phyloP scores from a whole-genome alignment of 78 protist genomes.

The Paulinella micropora region DNA sequence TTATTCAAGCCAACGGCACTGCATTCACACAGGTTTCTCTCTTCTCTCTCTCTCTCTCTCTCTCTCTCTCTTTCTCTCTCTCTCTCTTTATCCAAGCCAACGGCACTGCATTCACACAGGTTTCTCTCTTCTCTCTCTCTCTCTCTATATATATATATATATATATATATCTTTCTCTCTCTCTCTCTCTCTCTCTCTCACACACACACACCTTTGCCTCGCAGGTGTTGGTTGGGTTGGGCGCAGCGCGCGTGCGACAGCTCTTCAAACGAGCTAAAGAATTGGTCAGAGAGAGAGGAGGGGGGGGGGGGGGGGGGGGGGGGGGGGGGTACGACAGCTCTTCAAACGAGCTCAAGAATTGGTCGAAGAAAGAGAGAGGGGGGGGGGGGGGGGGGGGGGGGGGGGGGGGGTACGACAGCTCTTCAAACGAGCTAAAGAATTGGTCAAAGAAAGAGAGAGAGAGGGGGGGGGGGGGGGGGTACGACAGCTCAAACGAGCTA shows the following conservation, averaged over 20 bases:
- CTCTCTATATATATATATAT: too few relatives aligned
- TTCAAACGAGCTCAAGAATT: constrained; percentile 21
- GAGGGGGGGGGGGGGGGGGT: constrained; percentile 81
- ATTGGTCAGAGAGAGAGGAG: not conserved
- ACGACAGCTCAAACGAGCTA: constrained; percentile 61
- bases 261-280: constrained; percentile 34
- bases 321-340: constrained; percentile 65
- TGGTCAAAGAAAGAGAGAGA: constrained; percentile 22
- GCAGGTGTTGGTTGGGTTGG: constrained; percentile 88
- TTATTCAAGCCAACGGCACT: too few relatives aligned
- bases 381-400: constrained; percentile 84
- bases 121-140: too few relatives aligned
- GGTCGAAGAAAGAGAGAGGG: not conserved
- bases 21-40: too few relatives aligned
- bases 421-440: not conserved
- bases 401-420: constrained; percentile 65
- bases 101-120: too few relatives aligned
- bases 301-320: constrained; percentile 84
- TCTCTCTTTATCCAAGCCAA: too few relatives aligned
- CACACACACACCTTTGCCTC: too few relatives aligned
- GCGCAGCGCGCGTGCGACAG: constrained; percentile 69
- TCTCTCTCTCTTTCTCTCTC: too few relatives aligned
- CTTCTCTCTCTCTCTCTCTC: too few relatives aligned
- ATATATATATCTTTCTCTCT: too few relatives aligned
- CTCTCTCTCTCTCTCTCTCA: too few relatives aligned